Conservation (phyloP, 495 filamentous ascomycete genomes). For the Penicillium antarcticum region DNA sequence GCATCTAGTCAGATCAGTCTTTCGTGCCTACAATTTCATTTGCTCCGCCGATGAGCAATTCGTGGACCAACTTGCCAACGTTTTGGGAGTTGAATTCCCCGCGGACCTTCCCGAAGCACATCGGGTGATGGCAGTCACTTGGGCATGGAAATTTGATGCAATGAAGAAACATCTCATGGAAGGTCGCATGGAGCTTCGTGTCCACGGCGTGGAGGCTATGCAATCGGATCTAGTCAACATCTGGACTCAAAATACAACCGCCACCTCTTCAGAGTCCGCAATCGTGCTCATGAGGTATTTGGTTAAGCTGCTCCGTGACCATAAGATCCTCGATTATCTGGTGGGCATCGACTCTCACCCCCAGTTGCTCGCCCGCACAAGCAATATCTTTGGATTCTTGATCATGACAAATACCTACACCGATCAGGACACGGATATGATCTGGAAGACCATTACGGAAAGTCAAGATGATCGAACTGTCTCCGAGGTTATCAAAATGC, state of each 20-base stretch:
- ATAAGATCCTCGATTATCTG: conserved; percentile 76
- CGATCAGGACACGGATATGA: conserved; percentile 65
- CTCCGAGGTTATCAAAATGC: conserved; percentile 73
- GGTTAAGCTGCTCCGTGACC: conserved; percentile 59
- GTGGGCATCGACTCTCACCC: conserved; percentile 90
- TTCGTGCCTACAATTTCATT: conserved; percentile 21
- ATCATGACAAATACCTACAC: conserved; percentile 77
- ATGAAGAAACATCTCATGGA: conserved; percentile 70
- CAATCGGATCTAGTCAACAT: conserved; percentile 64
- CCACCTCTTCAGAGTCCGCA: conserved; percentile 25
- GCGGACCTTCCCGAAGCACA: conserved; percentile 27
- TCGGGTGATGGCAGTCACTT: conserved; percentile 42
- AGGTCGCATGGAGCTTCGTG: conserved; percentile 86
- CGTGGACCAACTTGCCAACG: conserved; percentile 27
- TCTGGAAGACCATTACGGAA: conserved; percentile 81
- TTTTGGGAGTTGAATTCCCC: conserved; percentile 39
- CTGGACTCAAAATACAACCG: conserved; percentile 53
- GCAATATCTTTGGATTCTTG: conserved; percentile 84
- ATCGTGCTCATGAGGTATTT: conserved; percentile 61
- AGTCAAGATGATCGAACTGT: conserved; percentile 84
- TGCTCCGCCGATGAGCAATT: conserved; percentile 21
- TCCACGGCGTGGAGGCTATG: conserved; percentile 68
- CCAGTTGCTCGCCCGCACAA: conserved; percentile 76
- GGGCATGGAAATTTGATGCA: conserved; percentile 68
- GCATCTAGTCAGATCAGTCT: conserved; percentile 25